Percentiles rank a stretch among this genome's conserved stretches.
Conservation (phyloP, 352 stramenopile genomes). For the Nothophytophthora sp. region DNA sequence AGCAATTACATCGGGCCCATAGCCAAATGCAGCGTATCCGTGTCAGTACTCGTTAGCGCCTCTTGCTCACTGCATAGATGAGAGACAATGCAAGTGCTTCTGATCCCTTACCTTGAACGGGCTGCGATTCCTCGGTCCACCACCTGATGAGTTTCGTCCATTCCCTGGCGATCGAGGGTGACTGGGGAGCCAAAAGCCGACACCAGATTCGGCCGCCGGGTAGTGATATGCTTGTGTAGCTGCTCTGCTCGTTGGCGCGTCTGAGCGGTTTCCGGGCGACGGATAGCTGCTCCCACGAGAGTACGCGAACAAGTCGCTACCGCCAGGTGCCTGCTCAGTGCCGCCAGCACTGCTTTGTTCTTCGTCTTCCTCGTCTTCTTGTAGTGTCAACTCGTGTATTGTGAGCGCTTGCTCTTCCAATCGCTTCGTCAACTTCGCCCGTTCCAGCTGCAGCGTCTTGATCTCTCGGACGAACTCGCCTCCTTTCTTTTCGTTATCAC, state of each 20-base stretch:
- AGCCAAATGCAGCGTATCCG: no score
- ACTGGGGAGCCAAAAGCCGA: slow-evolving; percentile 20
- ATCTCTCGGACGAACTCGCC: slow-evolving; percentile 44
- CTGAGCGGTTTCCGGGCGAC: slow-evolving; percentile 5
- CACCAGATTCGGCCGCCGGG: slow-evolving; percentile 1
- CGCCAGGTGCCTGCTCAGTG: slow-evolving; percentile 10
- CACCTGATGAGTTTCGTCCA: slow-evolving; percentile 1
- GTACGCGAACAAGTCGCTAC: slow-evolving; percentile 10
- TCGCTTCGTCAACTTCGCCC: slow-evolving; percentile 38
- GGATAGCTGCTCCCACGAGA: slow-evolving; percentile 18
- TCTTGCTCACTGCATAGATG: no score
- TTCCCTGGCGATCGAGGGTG: slow-evolving; percentile 3
- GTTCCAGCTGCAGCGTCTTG: slow-evolving; percentile 42
- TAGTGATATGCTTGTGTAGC: slow-evolving; percentile 7
- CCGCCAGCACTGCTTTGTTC: slow-evolving; percentile 17
- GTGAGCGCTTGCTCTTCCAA: slow-evolving; percentile 69
- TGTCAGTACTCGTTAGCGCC: no score
- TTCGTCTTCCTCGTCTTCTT: slow-evolving; percentile 39
- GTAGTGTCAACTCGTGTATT: slow-evolving; percentile 78
- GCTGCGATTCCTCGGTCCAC: slow-evolving; percentile 13
- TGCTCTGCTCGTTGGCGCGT: slow-evolving; percentile 2
- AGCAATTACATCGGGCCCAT: not conserved
- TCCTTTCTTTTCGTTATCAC: slow-evolving; percentile 33
- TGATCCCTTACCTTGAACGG: slow-evolving; percentile 15
- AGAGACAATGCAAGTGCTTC: not conserved